Evolutionary conservation across 1,284 basidiomycete species (phyloP), one percentile per base, ranked within the genome.

Genomic region (Entoloma clypeatum): DNA sequence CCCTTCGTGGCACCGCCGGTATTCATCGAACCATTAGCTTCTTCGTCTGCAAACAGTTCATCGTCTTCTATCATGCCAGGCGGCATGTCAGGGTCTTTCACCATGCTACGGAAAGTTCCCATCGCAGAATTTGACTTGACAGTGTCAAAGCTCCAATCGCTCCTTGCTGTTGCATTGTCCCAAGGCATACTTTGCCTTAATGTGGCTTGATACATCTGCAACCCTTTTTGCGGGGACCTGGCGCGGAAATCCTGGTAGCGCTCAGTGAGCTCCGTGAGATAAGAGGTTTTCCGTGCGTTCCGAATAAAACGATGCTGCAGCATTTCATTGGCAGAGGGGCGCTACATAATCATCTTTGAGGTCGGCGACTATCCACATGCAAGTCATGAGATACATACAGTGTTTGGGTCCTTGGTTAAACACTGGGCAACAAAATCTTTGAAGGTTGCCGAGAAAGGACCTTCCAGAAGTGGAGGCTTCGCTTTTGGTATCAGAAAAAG

Each of bases 121-220:
- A 87, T 81, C 11, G 77, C 79, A 18, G 81, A 76, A 8, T 79
- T 73, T 23, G 82, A 77, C 49, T 77, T 82, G 52, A 95, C 71
- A 1, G 92, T 97, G 52, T 96, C 92, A 62, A 97, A 99, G 61
- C 91, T 91, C 94, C 93, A 97, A 49, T 93, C 91, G 56, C 86
- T 92, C 56, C 79, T 78, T 60, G 94, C 74, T 2, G 89, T 90
- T 24, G 72, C 75, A 45, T 74, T 77, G 31, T 86, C 85, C 83
- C 83, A 86, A 28, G 73, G 69, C 39, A 68, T 61, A 36, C 68
- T 76, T 47, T 74, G 75, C 40, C 72, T 69, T 30, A 79, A 57
- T 3, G 79, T 75, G 9, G 77, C 67, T 51, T 78, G 75, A 54
- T 75, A 74, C 48, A 68, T 63, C 47, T 71, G 70, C 39, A 67